Evolutionary conservation across 2,329 filamentous ascomycete genomes (phyloP).

Genomic region (Fusarium avenaceum): DNA sequence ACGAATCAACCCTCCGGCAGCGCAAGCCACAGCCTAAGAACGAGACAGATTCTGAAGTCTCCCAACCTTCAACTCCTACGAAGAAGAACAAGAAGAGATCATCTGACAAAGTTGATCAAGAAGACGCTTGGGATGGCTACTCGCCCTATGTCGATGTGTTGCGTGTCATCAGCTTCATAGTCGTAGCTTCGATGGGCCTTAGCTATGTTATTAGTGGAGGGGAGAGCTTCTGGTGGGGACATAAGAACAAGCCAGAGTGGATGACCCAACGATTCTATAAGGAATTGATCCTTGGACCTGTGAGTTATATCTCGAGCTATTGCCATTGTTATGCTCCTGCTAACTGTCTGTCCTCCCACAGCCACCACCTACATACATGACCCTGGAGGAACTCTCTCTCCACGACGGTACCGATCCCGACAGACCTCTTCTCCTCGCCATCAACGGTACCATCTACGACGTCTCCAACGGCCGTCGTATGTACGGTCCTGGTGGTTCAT

Average conservation of each 20-base stretch:
- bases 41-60: slow-evolving; percentile 34
- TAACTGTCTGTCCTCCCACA: slow-evolving; percentile 47
- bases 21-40: slow-evolving; percentile 56
- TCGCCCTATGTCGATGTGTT: slow-evolving; percentile 73
- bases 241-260: slow-evolving; percentile 73
- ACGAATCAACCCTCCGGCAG: slow-evolving; percentile 60
- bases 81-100: slow-evolving; percentile 43
- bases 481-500: slow-evolving; percentile 88
- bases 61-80: slow-evolving; percentile 46
- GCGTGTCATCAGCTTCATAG: slow-evolving; percentile 75
- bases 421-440: slow-evolving; percentile 88
- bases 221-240: slow-evolving; percentile 77
- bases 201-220: slow-evolving; percentile 83
- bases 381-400: slow-evolving; percentile 76
- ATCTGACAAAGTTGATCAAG: slow-evolving; percentile 52
- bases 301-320: slow-evolving; percentile 29
- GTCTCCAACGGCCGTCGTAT: slow-evolving; percentile 76
- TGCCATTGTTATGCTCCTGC: slow-evolving; percentile 5
- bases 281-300: slow-evolving; percentile 49
- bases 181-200: slow-evolving; percentile 75
- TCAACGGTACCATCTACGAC: slow-evolving; percentile 90
- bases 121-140: slow-evolving; percentile 65
- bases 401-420: slow-evolving; percentile 83
- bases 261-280: slow-evolving; percentile 70
- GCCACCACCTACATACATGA: slow-evolving; percentile 76